phyloP scores from a whole-genome alignment of 352 stramenopile species.

The Phytophthora melonis region DNA sequence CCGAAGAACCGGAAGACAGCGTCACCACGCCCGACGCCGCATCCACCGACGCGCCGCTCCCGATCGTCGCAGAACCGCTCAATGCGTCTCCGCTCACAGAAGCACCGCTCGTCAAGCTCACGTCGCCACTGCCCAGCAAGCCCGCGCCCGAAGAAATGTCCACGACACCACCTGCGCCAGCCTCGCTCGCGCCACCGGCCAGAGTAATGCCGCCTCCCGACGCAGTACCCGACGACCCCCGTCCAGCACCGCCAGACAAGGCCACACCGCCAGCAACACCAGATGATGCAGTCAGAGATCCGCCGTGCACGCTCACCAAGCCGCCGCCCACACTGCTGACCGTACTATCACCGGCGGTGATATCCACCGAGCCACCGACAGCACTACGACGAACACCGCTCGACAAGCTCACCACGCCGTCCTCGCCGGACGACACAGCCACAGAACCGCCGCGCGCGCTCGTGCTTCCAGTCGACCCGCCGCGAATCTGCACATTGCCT shows the following conservation, averaged over 20 bases:
- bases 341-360: slow-evolving; percentile 21
- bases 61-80: no score
- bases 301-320: slow-evolving; percentile 26
- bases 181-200: not conserved
- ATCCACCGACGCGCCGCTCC: no score
- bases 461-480: slow-evolving; percentile 13
- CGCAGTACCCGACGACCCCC: slow-evolving; percentile 17
- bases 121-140: slow-evolving; percentile 4
- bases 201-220: not conserved
- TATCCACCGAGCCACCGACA: not conserved
- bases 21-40: no score
- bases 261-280: slow-evolving; percentile 21
- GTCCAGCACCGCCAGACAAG: not conserved
- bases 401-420: no score
- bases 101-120: no score
- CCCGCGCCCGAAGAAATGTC: not conserved
- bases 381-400: slow-evolving; percentile 24
- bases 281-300: not conserved
- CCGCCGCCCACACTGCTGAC: slow-evolving; percentile 26
- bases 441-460: slow-evolving; percentile 15
- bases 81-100: no score
- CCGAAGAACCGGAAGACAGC: no score
- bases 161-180: slow-evolving; percentile 14
- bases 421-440: not conserved
- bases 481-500: not conserved